phyloP scores from a whole-genome alignment of 2,329 filamentous ascomycete genomes.

The Pyrenophora graminea region DNA sequence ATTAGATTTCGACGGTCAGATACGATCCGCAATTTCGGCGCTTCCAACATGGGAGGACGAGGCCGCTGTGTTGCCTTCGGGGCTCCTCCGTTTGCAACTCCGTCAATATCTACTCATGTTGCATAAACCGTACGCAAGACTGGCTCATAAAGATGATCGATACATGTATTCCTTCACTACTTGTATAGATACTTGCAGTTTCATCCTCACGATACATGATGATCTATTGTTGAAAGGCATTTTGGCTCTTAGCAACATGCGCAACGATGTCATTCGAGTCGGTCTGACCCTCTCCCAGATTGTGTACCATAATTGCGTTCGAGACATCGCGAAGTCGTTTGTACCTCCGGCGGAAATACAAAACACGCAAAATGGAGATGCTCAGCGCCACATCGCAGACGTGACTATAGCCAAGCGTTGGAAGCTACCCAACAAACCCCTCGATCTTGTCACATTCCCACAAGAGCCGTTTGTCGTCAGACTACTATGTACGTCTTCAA shows the following conservation, averaged over 20 bases:
- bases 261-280: constrained; percentile 38
- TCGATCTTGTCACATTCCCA: constrained; percentile 28
- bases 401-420: background rate
- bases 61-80: constrained; percentile 20
- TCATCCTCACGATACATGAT: constrained; percentile 32
- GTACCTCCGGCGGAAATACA: background rate
- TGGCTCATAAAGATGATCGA: constrained; percentile 30
- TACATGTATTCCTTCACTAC: constrained; percentile 40
- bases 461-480: constrained; percentile 30
- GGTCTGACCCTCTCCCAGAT: constrained; percentile 34
- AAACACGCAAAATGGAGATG: constrained; percentile 10
- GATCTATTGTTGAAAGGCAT: constrained; percentile 26
- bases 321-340: constrained; percentile 8
- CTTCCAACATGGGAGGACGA: constrained; percentile 33
- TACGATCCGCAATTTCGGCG: constrained; percentile 26
- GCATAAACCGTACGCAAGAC: constrained; percentile 40
- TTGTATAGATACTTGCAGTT: constrained; percentile 34
- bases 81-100: constrained; percentile 39
- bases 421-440: constrained; percentile 4
- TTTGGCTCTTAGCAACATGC: constrained; percentile 30
- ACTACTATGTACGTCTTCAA: constrained; percentile 31
- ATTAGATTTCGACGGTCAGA: constrained; percentile 39
- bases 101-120: constrained; percentile 42
- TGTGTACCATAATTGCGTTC: constrained; percentile 32
- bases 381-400: constrained; percentile 9